These are phyloP conservation scores for Aspergillus brasiliensis DNA, from an alignment of 2,329 filamentous ascomycete species.

Conservation along the genomic window DNA sequence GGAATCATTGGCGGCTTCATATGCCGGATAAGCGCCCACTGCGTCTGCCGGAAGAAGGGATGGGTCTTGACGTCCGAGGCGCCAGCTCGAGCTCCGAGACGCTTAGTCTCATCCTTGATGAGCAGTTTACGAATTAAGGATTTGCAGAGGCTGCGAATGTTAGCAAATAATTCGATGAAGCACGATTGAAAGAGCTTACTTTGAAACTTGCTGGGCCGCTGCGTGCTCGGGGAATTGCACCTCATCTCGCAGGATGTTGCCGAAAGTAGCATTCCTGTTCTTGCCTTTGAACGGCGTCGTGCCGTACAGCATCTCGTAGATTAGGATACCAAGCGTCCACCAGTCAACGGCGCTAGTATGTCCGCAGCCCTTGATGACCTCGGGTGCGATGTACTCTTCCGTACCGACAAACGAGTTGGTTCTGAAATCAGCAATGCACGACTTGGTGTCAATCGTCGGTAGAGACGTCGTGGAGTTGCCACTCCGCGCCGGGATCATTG, in stretches of 20 bases:
- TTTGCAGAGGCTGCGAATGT: constrained; percentile 78
- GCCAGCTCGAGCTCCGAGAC: constrained; percentile 88
- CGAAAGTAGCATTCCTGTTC: constrained; percentile 97
- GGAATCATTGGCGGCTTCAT: constrained; percentile 98
- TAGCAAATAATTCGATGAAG: not conserved
- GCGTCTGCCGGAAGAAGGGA: constrained; percentile 92
- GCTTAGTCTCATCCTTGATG: constrained; percentile 95
- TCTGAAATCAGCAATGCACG: constrained; percentile 96
- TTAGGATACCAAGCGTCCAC: constrained; percentile 97
- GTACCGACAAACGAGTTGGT: constrained; percentile 99
- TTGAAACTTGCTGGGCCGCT: constrained; percentile 81
- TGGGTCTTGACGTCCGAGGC: constrained; percentile 96
- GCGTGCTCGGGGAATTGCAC: constrained; percentile 92
- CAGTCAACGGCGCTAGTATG: constrained; percentile 98
- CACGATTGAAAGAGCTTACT: constrained; percentile 62
- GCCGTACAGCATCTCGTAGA: constrained; percentile 98
- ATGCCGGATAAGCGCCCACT: constrained; percentile 95
- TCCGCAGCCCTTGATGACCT: constrained; percentile 97
- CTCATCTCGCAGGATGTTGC: constrained; percentile 93
- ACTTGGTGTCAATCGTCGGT: constrained; percentile 97
- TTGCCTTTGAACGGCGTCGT: constrained; percentile 99
- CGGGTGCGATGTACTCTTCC: constrained; percentile 97
- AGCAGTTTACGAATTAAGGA: constrained; percentile 92
- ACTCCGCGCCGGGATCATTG: constrained; percentile 93
- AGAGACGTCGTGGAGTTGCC: constrained; percentile 83